Evolutionary conservation across 2,329 filamentous ascomycete species (phyloP), one percentile per base, ranked within the genome.

Genomic region (Diaporthe citriasiana): DNA sequence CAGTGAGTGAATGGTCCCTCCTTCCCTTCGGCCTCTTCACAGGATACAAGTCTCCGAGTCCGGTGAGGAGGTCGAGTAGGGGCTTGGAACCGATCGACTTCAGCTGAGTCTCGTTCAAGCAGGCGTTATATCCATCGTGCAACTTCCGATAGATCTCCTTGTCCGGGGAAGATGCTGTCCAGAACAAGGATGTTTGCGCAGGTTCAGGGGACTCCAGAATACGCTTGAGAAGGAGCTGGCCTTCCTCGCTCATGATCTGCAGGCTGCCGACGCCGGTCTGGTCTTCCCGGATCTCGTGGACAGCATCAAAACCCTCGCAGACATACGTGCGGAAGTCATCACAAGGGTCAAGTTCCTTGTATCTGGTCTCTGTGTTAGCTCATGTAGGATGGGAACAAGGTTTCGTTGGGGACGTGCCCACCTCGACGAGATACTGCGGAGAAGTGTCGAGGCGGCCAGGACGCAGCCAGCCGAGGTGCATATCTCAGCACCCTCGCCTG

Each of bases 91-190:
- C 92, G 15, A 86, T 79, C 56, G 87, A 81, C 76, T 88, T 87
- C 66, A 93, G 87, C 13, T 83, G 82, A 10, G 87, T 84, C 79
- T 92, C 88, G 77, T 94, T 86, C 81, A 93, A 87, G 79, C 93
- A 95, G 45, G 92, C 88, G 75, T 89, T 83, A 78, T 94, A 94
- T 0, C 87, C 89, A 59, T 87, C 82, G 80, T 92, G 89, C 79
- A 94, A 83, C 81, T 92, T 92, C 75, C 89, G 82, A 78, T 94
- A 94, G 79, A 93, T 94, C 40, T 88, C 81, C 78, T 89, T 85
- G 73, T 92, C 90, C 0, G 84, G 83, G 4, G 84, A 85, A 56
- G 85, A 83, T 17, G 83, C 79, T 2, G 80, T 74, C 74, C 85
- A 87, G 55, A 76, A 73, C 22, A 57, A 50, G 30, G 70, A 75